These are phyloP conservation scores for Pythium phragmiticola DNA, from an alignment of 352 stramenopile genomes.

Conservation along the genomic window DNA sequence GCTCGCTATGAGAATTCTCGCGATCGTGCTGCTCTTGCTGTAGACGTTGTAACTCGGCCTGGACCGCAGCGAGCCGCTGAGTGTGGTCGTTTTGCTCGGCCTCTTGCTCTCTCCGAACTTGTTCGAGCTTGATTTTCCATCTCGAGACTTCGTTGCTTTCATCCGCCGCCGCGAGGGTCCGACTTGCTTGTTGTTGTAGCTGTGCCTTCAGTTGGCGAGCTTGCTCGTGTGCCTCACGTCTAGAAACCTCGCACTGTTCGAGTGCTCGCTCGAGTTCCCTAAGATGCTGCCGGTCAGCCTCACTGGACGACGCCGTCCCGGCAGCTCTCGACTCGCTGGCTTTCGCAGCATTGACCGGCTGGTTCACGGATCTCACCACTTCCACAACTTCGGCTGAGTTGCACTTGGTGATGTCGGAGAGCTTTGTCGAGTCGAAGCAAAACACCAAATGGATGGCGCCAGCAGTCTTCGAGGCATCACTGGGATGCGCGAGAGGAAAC, in stretches of 20 bases:
- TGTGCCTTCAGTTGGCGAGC: constrained; percentile 42
- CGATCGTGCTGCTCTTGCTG: constrained; percentile 7
- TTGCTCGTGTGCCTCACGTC: constrained; percentile 54
- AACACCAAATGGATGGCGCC: constrained; percentile 53
- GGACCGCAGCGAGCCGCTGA: constrained; percentile 17
- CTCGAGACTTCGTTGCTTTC: constrained; percentile 38
- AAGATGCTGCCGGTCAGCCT: constrained; percentile 13
- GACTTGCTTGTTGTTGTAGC: constrained; percentile 34
- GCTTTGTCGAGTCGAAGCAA: constrained; percentile 54
- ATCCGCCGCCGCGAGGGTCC: constrained; percentile 15
- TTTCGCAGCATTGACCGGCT: neutral
- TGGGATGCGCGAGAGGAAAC: constrained; percentile 44
- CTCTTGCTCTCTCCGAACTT: constrained; percentile 48
- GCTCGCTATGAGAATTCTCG: neutral
- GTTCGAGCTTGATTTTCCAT: constrained; percentile 62
- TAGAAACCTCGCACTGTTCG: constrained; percentile 32
- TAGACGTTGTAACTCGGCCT: constrained; percentile 20
- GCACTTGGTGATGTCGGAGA: constrained; percentile 5
- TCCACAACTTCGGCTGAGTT: neutral
- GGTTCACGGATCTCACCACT: neutral
- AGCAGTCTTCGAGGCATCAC: constrained; percentile 16
- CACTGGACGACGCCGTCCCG: neutral
- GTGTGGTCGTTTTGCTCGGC: constrained; percentile 39
- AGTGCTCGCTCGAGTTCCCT: constrained; percentile 24
- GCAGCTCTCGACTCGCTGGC: constrained; percentile 8